Evolutionary conservation across 768 basidiomycete species (phyloP), one percentile per base, ranked within the genome.

Genomic region (Suillus luteus): DNA sequence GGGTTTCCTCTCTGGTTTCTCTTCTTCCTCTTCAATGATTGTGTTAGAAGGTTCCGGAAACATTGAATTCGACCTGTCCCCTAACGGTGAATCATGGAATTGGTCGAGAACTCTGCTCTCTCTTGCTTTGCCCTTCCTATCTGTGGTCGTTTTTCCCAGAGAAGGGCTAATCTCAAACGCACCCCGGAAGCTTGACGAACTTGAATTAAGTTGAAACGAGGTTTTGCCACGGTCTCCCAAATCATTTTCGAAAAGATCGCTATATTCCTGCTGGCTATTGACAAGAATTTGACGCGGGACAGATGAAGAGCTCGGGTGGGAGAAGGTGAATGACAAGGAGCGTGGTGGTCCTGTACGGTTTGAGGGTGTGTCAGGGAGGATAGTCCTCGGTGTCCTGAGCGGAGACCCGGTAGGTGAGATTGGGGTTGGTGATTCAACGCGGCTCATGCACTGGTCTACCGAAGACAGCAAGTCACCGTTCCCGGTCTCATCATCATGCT

Each of bases 341-440:
- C 90, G 82, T 5, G 90, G 91, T 38, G 90, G 89, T 14, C 90
- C 91, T 5, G 90, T 91, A 59, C 90, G 80, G 57, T 79, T 78
- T 7, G 88, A 84, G 31, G 91, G 90, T 0, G 88, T 86, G 57
- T 73, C 67, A 40, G 66, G 74, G 2, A 67, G 52, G 24, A 67
- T 44, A 17, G 61, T 12, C 5, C 60, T 22, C 43, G 66, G 61
- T 33, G 61, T 59, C 22, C 37, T 44, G 11, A 35, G 40, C 1
- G 66, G 60, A 15, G 64, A 61, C 11, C 60, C 66, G 65, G 46
- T 33, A 51, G 14, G 35, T 15, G 61, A 67, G n/a, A 27, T 40
- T 51, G 60, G 52, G 4, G 61, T 22, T n/a, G 46, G 19, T 51
- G 67, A 66, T n/a, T 63, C 58, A 61, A 67, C 58, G n/a, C 66